Base-by-base conservation (phyloP, 805 yeast species). In the Novakomyces olei region DNA sequence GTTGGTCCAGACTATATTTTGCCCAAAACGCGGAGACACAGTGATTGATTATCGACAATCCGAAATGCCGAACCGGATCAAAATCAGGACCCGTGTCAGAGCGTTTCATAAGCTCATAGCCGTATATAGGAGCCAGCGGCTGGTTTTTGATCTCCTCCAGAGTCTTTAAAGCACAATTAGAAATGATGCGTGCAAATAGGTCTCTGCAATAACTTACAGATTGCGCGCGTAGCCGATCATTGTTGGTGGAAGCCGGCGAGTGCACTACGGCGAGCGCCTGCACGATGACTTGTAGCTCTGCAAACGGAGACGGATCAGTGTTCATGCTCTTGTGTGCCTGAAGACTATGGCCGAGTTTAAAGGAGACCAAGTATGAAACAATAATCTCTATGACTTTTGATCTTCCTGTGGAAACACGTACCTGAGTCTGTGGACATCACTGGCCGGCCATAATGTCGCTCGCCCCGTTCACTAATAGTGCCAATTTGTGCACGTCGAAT, bases 101-200 rank as follows among this genome's bases (percentile, higher is more conserved):
- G n/a, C 26, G 33, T 10, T 26, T 14, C 1, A 92, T 80, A 37
- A 88, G 61, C 49, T 76, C 80, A 52, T 73, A 85, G 2, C 95
- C 95, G 83, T 92, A 80, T 39, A 58, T 67, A 0, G 98, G 95
- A 15, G 92, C 72, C 47, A 83, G 91, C 6, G 72, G 76, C 39
- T 74, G 71, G 28, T 60, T 54, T 47, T 79, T 83, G 17, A 85
- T 67, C 7, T 68, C 58, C 43, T 81, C 94, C 20, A 88, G 58
- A 41, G 79, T 78, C 49, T 51, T 44, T 5, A 28, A n/a, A 30
- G 10, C 19, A 17, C 6, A 20, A 15, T 17, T 14, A 15, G 26
- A 19, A 12, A 29, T 9, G 4, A 15, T 19, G 15, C 36, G 12
- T 5, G 16, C 12, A 24, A 14, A 10, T 9, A 3, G 15, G 10